phyloP scores from a whole-genome alignment of 2,329 filamentous ascomycete genomes.

The Colletotrichum spaethianum region DNA sequence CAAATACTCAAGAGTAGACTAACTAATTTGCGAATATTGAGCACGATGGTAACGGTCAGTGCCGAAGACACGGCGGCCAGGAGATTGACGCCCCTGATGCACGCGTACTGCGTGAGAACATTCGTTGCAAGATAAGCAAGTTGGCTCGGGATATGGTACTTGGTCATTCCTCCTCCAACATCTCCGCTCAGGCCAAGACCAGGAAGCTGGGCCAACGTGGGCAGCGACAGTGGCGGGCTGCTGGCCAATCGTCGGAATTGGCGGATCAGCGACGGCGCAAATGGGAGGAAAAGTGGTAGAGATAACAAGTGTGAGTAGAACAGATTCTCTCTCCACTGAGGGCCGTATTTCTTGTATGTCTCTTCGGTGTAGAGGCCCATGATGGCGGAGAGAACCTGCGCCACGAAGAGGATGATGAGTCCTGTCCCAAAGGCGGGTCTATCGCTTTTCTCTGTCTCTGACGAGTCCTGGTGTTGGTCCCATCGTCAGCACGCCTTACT shows the following conservation, averaged over 20 bases:
- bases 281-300: slow-evolving; percentile 82
- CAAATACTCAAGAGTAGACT: slow-evolving; percentile 93
- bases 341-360: slow-evolving; percentile 87
- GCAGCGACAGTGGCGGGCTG: slow-evolving; percentile 73
- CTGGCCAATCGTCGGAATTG: slow-evolving; percentile 75
- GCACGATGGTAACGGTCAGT: slow-evolving; percentile 94
- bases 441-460: slow-evolving; percentile 30
- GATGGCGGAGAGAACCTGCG: slow-evolving; percentile 90
- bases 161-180: slow-evolving; percentile 55
- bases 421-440: slow-evolving; percentile 73
- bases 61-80: slow-evolving; percentile 90
- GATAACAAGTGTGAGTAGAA: slow-evolving; percentile 91
- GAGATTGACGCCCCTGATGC: slow-evolving; percentile 96
- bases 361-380: slow-evolving; percentile 97
- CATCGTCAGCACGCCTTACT: background rate
- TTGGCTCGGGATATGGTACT: slow-evolving; percentile 73
- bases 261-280: slow-evolving; percentile 73
- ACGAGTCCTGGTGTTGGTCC: background rate
- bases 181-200: slow-evolving; percentile 53
- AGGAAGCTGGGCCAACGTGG: slow-evolving; percentile 43
- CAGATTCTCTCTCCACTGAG: slow-evolving; percentile 94
- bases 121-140: slow-evolving; percentile 81
- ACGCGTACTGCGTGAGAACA: slow-evolving; percentile 92
- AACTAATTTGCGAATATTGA: slow-evolving; percentile 95
- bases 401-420: slow-evolving; percentile 85